Percentiles rank a stretch among this genome's conserved stretches.
These are phyloP conservation scores for Flueggea neowawraea DNA, from an alignment of 441 rosid genomes.

Conservation along the genomic window DNA sequence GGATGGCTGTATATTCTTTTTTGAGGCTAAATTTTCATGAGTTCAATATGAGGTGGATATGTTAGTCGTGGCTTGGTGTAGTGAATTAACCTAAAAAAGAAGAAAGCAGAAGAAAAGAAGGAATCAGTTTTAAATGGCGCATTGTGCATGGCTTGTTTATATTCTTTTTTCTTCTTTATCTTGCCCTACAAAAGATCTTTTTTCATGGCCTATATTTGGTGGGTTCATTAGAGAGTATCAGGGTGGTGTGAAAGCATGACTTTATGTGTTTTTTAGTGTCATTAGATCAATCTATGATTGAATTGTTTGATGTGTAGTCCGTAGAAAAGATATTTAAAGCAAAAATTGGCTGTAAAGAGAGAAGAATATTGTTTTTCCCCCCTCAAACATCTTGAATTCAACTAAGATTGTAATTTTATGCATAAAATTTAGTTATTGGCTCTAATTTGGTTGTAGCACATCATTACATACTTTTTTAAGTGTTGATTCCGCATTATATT, in stretches of 20 bases:
- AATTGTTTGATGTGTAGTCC: slow-evolving; percentile 6
- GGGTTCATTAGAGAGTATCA: slow-evolving; percentile 1
- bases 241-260: slow-evolving; percentile 18
- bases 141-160: not conserved
- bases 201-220: not conserved
- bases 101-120: not conserved
- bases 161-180: not conserved
- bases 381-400: no score
- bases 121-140: slow-evolving; percentile 12
- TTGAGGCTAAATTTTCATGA: not conserved
- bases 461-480: not conserved
- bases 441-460: slow-evolving; percentile 5
- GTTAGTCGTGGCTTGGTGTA: not conserved
- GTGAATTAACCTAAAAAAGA: not conserved
- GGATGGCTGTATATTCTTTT: slow-evolving; percentile 8
- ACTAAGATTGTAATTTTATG: no score
- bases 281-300: slow-evolving; percentile 2
- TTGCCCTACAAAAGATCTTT: slow-evolving; percentile 1
- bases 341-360: not conserved
- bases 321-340: not conserved
- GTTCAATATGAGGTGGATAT: not conserved
- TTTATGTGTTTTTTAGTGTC: not conserved
- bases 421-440: slow-evolving; percentile 10
- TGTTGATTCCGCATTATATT: slow-evolving; percentile 8
- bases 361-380: not conserved